These are phyloP conservation scores for Oligophagozyma castellii DNA, from an alignment of 1,139 yeast species.

Conservation along the genomic window DNA sequence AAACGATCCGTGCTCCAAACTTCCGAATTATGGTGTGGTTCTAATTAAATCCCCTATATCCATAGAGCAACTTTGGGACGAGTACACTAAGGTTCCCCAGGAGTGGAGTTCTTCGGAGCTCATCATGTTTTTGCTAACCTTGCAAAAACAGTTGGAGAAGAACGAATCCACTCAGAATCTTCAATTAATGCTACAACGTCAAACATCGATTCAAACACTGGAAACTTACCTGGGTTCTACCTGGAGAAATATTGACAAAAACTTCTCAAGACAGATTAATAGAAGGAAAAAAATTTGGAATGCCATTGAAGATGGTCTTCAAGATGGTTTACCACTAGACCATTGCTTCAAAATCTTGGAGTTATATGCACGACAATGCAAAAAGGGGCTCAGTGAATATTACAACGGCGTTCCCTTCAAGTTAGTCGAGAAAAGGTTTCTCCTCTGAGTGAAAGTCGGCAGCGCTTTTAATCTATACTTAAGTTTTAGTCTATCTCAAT, in stretches of 20 bases:
- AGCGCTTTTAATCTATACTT: no score
- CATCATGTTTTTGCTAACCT: not conserved
- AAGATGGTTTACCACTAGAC: conserved; percentile 24
- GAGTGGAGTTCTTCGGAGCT: not conserved
- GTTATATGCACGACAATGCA: conserved; percentile 16
- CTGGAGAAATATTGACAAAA: conserved; percentile 30
- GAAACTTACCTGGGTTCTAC: conserved; percentile 27
- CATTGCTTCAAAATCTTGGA: conserved; percentile 26
- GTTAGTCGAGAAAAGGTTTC: conserved; percentile 5
- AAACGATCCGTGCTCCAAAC: conserved; percentile 13
- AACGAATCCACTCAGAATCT: not conserved
- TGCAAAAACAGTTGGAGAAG: not conserved
- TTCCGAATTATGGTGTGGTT: conserved; percentile 19
- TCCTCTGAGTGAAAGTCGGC: not conserved
- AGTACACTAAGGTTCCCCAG: conserved; percentile 24
- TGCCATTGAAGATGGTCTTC: conserved; percentile 28
- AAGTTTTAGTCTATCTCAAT: no score
- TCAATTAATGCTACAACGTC: conserved; percentile 16
- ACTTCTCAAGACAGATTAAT: conserved; percentile 22
- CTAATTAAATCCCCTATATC: conserved; percentile 28
- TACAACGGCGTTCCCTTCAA: conserved; percentile 21
- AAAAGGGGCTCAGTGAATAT: conserved; percentile 18
- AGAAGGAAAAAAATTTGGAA: conserved; percentile 29
- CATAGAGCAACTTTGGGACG: conserved; percentile 30
- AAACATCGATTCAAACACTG: conserved; percentile 28